Evolutionary conservation across 2,329 filamentous ascomycete species (phyloP).

Genomic region (Geosmithia morbida): DNA sequence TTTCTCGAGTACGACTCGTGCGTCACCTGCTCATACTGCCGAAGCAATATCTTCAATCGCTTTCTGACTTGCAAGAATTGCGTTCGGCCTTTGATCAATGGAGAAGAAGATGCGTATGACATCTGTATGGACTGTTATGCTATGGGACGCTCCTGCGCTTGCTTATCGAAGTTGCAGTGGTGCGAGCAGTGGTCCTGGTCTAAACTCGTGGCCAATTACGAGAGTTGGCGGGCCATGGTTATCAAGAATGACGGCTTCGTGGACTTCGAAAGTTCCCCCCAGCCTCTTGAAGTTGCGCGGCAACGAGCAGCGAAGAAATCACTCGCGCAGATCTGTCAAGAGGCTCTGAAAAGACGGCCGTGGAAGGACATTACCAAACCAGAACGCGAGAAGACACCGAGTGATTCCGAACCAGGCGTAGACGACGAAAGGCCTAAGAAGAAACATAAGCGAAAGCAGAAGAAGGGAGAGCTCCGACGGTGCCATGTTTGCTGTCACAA

Average conservation of each 20-base stretch:
- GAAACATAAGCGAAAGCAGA: slow-evolving; percentile 40
- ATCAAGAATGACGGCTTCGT: slow-evolving; percentile 57
- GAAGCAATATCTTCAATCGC: slow-evolving; percentile 92
- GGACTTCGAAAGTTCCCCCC: slow-evolving; percentile 50
- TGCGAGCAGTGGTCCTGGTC: slow-evolving; percentile 87
- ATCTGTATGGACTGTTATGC: slow-evolving; percentile 96
- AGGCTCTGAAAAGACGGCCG: slow-evolving; percentile 65
- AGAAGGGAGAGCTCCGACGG: slow-evolving; percentile 37
- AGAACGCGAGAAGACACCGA: slow-evolving; percentile 27
- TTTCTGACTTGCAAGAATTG: slow-evolving; percentile 89
- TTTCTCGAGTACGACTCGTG: slow-evolving; percentile 75
- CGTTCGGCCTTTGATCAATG: slow-evolving; percentile 48
- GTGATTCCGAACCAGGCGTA: slow-evolving; percentile 39
- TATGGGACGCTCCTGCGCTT: slow-evolving; percentile 90
- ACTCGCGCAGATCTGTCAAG: slow-evolving; percentile 85
- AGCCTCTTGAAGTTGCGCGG: slow-evolving; percentile 56
- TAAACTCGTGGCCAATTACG: slow-evolving; percentile 63
- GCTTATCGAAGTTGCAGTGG: slow-evolving; percentile 75
- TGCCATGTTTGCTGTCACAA: slow-evolving; percentile 78
- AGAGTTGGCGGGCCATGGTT: slow-evolving; percentile 68
- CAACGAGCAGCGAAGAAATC: slow-evolving; percentile 59
- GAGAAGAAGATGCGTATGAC: slow-evolving; percentile 76
- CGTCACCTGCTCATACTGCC: slow-evolving; percentile 89
- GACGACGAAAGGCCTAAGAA: slow-evolving; percentile 48
- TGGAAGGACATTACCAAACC: slow-evolving; percentile 69